phyloP scores from a whole-genome alignment of 2,329 filamentous ascomycete genomes.

The Diaporthe citrichinensis region DNA sequence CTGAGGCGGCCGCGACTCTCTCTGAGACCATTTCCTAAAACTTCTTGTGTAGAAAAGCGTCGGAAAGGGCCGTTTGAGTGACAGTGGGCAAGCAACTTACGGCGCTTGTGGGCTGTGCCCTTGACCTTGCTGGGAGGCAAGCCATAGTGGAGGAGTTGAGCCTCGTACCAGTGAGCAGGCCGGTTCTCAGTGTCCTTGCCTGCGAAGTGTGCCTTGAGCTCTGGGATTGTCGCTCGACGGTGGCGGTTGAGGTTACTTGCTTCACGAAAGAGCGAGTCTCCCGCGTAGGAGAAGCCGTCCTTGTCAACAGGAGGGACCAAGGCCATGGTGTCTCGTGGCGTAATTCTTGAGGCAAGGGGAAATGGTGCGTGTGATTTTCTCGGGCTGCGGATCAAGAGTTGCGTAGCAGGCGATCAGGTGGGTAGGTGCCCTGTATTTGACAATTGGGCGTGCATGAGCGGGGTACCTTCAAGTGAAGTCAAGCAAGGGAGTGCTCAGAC shows the following conservation, averaged over 20 bases:
- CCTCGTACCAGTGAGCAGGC: conserved; percentile 73
- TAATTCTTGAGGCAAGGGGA: not conserved
- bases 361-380: not conserved
- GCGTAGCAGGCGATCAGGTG: not conserved
- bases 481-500: not conserved
- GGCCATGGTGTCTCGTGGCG: conserved; percentile 37
- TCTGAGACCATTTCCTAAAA: not conserved
- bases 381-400: not conserved
- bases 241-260: conserved; percentile 60
- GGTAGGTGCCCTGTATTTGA: not conserved
- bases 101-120: conserved; percentile 69
- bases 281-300: conserved; percentile 59
- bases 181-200: conserved; percentile 58
- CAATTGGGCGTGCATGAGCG: not conserved
- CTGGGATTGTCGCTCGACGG: conserved; percentile 58
- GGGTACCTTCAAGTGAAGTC: not conserved
- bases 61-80: too few relatives aligned
- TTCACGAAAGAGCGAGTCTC: conserved; percentile 60
- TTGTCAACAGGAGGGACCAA: conserved; percentile 48
- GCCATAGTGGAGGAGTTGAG: conserved; percentile 74
- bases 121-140: conserved; percentile 70
- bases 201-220: conserved; percentile 62
- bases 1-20: not conserved
- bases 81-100: not conserved
- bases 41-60: not conserved